phyloP scores from a whole-genome alignment of 2,329 filamentous ascomycete genomes.

The Coleophoma crateriformis region DNA sequence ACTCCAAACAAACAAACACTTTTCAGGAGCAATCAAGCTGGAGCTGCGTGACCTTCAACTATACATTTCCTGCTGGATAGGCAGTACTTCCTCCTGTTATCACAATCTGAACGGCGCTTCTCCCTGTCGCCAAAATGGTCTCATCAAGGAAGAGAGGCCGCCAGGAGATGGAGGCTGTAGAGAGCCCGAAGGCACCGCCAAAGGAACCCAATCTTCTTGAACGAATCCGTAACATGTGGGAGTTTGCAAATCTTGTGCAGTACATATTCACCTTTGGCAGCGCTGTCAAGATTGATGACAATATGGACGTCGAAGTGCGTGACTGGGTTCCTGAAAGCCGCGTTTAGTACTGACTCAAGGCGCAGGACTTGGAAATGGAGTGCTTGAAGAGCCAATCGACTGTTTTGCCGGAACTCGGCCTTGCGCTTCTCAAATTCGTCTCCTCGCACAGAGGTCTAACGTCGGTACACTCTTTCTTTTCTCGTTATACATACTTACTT shows the following conservation, averaged over 20 bases:
- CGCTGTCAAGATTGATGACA: conserved; percentile 82
- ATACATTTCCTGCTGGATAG: too few species aligned
- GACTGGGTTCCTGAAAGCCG: too few species aligned
- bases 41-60: too few species aligned
- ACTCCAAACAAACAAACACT: too few species aligned
- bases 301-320: conserved; percentile 82
- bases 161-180: conserved; percentile 33
- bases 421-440: conserved; percentile 84
- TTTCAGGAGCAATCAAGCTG: too few species aligned
- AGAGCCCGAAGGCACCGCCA: conserved; percentile 13
- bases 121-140: conserved; percentile 29
- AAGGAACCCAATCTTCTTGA: conserved; percentile 42
- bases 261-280: conserved; percentile 90
- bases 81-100: too few species aligned
- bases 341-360: too few species aligned
- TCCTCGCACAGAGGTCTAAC: conserved; percentile 90
- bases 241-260: conserved; percentile 90
- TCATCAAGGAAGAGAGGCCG: conserved; percentile 42
- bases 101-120: too few species aligned
- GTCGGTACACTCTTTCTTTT: conserved; percentile 47
- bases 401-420: conserved; percentile 72
- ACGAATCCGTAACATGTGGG: conserved; percentile 84
- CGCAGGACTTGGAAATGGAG: conserved; percentile 80
- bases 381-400: conserved; percentile 76
- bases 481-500: conserved; percentile 6